Conservation (phyloP, 2,329 filamentous ascomycete species). For the Pestalotiopsis sp. region DNA sequence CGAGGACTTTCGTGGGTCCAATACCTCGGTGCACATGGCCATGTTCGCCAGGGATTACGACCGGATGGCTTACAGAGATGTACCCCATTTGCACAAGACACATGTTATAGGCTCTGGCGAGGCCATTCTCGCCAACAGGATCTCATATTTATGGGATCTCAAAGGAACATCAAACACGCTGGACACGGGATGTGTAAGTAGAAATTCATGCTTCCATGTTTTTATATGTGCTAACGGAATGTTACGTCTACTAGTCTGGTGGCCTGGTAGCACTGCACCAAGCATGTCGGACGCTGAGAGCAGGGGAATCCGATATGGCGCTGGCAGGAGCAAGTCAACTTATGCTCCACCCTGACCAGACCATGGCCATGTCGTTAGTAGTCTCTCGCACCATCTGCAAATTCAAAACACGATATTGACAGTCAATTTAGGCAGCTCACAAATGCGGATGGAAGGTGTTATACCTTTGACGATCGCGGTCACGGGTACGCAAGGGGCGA, state of each 20-base stretch:
- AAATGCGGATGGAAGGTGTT: conserved; percentile 8
- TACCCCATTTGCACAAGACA: background rate
- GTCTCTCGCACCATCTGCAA: background rate
- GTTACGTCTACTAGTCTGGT: conserved; percentile 6
- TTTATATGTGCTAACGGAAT: background rate
- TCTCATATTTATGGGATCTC: conserved; percentile 9
- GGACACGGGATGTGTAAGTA: conserved; percentile 15
- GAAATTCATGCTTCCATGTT: background rate
- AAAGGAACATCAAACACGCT: conserved; percentile 14
- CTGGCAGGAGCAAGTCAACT: conserved; percentile 1
- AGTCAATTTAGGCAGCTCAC: background rate
- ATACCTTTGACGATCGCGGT: conserved; percentile 38
- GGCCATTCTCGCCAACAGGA: conserved; percentile 13
- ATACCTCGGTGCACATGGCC: conserved; percentile 11
- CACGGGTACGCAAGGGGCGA: conserved; percentile 57
- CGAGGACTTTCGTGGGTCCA: background rate
- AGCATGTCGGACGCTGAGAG: conserved; percentile 7
- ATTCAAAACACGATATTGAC: background rate
- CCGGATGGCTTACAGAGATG: conserved; percentile 9
- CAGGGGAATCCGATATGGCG: conserved; percentile 1
- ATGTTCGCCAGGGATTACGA: conserved; percentile 7
- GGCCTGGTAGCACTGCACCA: conserved; percentile 14
- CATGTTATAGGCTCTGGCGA: conserved; percentile 14
- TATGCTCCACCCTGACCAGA: background rate
- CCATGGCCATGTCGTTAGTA: conserved; percentile 7